phyloP scores from a whole-genome alignment of 2,329 filamentous ascomycete genomes.

The Lachnellula cervina region DNA sequence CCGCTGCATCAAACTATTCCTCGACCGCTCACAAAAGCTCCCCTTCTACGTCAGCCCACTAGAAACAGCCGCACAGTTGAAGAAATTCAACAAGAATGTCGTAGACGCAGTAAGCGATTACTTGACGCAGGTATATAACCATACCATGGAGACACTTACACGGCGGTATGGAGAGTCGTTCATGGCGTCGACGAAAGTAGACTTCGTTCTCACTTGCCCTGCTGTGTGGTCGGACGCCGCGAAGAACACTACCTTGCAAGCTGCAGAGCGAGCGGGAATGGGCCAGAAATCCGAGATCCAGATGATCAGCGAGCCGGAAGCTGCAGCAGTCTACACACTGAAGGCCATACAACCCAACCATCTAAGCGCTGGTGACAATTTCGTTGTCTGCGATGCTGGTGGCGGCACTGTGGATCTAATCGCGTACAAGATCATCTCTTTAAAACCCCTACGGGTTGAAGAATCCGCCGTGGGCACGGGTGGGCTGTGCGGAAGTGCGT shows the following conservation, averaged over 20 bases:
- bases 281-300: conserved; percentile 64
- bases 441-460: conserved; percentile 67
- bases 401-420: conserved; percentile 68
- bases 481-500: conserved; percentile 71
- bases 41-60: conserved; percentile 75
- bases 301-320: conserved; percentile 77
- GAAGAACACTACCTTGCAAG: conserved; percentile 77
- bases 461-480: conserved; percentile 77
- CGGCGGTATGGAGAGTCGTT: conserved; percentile 73
- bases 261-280: conserved; percentile 75
- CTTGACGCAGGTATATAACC: conserved; percentile 67
- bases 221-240: conserved; percentile 82
- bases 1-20: conserved; percentile 79
- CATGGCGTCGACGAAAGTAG: conserved; percentile 68
- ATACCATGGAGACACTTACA: conserved; percentile 74
- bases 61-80: conserved; percentile 72
- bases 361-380: conserved; percentile 60
- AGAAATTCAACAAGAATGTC: conserved; percentile 69
- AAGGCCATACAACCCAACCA: conserved; percentile 75
- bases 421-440: conserved; percentile 72
- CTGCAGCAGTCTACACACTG: conserved; percentile 73
- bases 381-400: conserved; percentile 53
- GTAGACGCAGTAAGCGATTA: conserved; percentile 78
- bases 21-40: conserved; percentile 74
- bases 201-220: conserved; percentile 76